Evolutionary conservation across 805 yeast species (phyloP), one percentile per base, ranked within the genome.

Genomic region (Isabelozyma heimii): DNA sequence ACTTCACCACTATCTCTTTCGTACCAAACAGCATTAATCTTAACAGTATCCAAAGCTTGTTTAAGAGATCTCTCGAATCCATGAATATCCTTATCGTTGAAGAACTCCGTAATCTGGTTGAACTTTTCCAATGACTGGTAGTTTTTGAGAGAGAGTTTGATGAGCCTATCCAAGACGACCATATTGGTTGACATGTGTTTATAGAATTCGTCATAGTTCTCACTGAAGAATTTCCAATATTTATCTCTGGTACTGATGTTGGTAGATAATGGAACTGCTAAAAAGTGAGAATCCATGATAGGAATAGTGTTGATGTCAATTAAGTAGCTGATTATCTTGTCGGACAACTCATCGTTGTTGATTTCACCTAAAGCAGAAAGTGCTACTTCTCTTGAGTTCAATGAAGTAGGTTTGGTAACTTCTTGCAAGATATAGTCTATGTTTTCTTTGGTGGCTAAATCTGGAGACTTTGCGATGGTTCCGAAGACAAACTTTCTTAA

Each of bases 311-410:
- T 72, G 9, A 67, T 66, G 37, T 79, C 70, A 40, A 75, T 59
- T 30, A 81, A 61, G 49, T 73, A 56, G 0, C 55, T 61, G n/a
- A 82, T 54, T 43, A 80, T 63, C 43, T 60, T 59, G n/a, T 63
- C 56, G 24, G 80, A 65, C 27, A 72, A 66, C 12, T 62, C 66
- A 8, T 60, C 56, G 28, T 72, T 69, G 37, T 67, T 54, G 16
- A 77, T 68, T 14, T 68, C 62, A 1, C 89, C 88, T 42, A 84
- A 63, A 0, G 88, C 78, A n/a, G 61, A 60, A 24, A 83, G 66
- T 0, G 86, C 83, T 45, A 78, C 69, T 62, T 84, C 89, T 46
- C 83, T 62, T 2, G 81, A 76, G 61, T 83, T 88, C 46, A 82
- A 73, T 5, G 86, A 66, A 2, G 76, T 58, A 8, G 89, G 87